Evolutionary conservation across 176 grass and related monocot species (phyloP), one percentile per base, ranked within the genome.

Genomic region (Oryza australiensis): DNA sequence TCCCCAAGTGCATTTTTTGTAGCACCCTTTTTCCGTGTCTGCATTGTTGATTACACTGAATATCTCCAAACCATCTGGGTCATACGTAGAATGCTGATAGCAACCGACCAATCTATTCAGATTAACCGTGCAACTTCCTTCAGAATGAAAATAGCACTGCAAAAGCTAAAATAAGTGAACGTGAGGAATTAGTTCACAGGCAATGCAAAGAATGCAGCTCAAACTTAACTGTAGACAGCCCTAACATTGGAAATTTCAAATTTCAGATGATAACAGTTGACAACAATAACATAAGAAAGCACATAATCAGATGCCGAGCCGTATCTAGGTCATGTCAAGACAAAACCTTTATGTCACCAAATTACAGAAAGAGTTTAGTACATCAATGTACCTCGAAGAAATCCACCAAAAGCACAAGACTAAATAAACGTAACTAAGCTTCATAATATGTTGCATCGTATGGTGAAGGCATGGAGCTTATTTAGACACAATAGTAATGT

Each of bases 21-120:
- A 83, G 82, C 64, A 64, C 64, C 67, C 38, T 82, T 95, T 88
- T 73, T 95, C 51, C 93, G 73, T 68, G 93, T 95, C 78, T 90
- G 93, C 93, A 92, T 95, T 70, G 62, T 84, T 29, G 73, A 71
- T 34, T 81, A 87, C 29, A n/a, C 41, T 55, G 73, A 48, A 79
- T 57, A 64, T n/a, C 48, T 69, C 62, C 53, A 26, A 68, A 69
- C 22, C 26, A 75, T 69, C 46, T 62, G 26, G 35, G 11, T 70
- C 49, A 53, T 18, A 53, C 1, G 49, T 0, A 53, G 49, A 53
- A 20, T 22, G 38, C 23, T 26, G 68, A 71, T 12, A 71, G 14
- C 68, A 35, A 1, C 68, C 71, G 75, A 75, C 7, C 34, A 75
- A 74, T 0, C 28, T 13, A 29, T 57, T 1, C 9, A 59, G 15